Evolutionary conservation across 2,329 filamentous ascomycete species (phyloP).

Genomic region (Colletotrichum karsti): DNA sequence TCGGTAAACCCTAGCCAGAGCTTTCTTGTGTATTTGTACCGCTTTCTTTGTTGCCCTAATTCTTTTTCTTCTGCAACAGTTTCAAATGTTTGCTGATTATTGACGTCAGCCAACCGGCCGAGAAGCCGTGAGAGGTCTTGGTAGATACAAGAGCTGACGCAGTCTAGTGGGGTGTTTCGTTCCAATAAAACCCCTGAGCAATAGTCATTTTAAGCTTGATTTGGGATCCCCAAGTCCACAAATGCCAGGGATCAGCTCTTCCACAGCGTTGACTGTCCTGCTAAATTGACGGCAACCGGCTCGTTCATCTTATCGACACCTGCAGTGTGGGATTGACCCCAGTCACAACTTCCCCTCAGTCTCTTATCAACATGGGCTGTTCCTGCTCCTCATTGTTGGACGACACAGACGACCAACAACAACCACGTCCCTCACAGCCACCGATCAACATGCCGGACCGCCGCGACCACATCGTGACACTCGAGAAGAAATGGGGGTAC

Average conservation of each 20-base stretch:
- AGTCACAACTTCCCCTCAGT: not conserved
- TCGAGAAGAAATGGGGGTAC: constrained; percentile 40
- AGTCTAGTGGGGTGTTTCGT: not conserved
- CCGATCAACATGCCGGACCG: constrained; percentile 30
- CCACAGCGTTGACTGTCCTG: too few relatives aligned
- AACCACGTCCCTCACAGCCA: not conserved
- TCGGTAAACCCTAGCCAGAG: too few relatives aligned
- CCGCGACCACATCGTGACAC: constrained; percentile 25
- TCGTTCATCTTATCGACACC: too few relatives aligned
- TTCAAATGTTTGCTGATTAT: too few relatives aligned
- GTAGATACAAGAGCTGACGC: not conserved
- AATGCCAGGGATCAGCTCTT: too few relatives aligned
- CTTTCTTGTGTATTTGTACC: too few relatives aligned
- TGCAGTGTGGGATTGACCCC: too few relatives aligned
- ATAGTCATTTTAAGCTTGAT: too few relatives aligned
- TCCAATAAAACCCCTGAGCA: not conserved
- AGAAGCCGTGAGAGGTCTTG: not conserved
- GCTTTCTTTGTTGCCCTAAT: too few relatives aligned
- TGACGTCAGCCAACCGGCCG: constrained; percentile 9
- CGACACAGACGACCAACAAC: constrained; percentile 8
- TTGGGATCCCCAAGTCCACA: not conserved
- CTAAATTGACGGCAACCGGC: too few relatives aligned
- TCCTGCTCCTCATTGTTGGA: not conserved
- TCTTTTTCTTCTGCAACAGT: too few relatives aligned
- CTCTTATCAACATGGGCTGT: not conserved